A percentile compares a stretch with the other conserved stretches of the same genome.
phyloP scores from a whole-genome alignment of 176 grass and related monocot genomes.

The Triticum urartu region DNA sequence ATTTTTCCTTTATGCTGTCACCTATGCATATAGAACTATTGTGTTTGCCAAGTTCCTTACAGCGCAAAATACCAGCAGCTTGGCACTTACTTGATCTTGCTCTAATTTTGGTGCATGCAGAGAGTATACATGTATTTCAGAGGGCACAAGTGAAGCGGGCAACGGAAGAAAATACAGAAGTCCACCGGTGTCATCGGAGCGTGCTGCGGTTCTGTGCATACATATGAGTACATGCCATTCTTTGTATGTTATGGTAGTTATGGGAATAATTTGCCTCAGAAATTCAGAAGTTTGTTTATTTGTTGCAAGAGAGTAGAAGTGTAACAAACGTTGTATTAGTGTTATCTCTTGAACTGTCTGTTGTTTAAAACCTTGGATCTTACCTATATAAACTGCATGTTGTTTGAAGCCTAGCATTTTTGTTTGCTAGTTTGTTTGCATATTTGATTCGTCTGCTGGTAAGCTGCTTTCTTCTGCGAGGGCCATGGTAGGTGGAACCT shows the following conservation, averaged over 20 bases:
- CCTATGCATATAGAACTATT: constrained; percentile 2
- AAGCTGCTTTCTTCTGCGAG: neutral
- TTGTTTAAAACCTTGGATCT: neutral
- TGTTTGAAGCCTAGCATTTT: neutral
- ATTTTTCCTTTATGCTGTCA: neutral
- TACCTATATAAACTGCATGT: constrained; percentile 5
- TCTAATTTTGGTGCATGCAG: constrained; percentile 60
- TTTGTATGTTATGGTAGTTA: constrained; percentile 20
- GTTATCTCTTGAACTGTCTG: constrained; percentile 6
- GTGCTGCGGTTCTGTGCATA: constrained; percentile 38
- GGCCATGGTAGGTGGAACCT: constrained; percentile 1
- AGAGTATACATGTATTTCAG: constrained; percentile 93
- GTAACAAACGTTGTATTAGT: constrained; percentile 17
- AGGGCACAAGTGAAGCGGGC: constrained; percentile 65
- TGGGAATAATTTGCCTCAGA: neutral
- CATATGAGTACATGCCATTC: constrained; percentile 17
- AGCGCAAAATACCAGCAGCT: neutral
- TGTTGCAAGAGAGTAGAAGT: neutral
- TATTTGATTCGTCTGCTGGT: constrained; percentile 17
- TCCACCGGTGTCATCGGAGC: neutral
- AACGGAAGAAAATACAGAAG: constrained; percentile 5
- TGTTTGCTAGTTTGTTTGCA: constrained; percentile 1
- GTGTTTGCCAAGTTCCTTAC: neutral
- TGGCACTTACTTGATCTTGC: neutral
- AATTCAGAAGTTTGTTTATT: neutral